phyloP scores from a whole-genome alignment of 192 early-diverging fungal species.

The Gonapodya sp. region DNA sequence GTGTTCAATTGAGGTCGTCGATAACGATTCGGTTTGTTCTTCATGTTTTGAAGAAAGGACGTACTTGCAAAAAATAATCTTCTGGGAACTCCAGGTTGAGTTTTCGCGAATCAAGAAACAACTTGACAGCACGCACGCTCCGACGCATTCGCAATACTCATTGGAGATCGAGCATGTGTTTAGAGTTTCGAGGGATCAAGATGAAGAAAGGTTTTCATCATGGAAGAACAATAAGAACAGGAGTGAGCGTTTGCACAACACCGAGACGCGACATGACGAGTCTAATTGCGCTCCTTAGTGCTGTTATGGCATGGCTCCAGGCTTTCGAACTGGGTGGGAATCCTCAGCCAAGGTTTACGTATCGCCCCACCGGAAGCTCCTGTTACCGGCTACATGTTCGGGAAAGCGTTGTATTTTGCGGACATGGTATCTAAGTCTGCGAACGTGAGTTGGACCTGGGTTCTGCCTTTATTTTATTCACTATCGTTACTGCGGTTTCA shows the following conservation, averaged over 20 bases:
- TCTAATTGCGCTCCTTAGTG: no score
- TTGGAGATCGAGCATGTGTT: neutral
- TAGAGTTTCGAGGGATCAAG: neutral
- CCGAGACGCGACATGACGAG: no score
- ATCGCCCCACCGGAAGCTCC: conserved; percentile 67
- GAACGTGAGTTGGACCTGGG: neutral
- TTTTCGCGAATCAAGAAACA: neutral
- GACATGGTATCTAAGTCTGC: conserved; percentile 37
- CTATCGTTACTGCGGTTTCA: conserved; percentile 29
- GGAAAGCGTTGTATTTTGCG: conserved; percentile 77
- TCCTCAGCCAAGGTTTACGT: conserved; percentile 40
- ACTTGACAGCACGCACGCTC: neutral
- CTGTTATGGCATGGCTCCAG: conserved; percentile 74
- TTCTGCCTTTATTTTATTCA: neutral
- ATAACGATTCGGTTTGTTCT: neutral
- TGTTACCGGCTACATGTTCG: conserved; percentile 57
- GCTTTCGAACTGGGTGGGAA: conserved; percentile 67
- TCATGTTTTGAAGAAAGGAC: neutral
- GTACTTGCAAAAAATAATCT: neutral
- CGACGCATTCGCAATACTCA: neutral
- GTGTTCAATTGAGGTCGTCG: neutral
- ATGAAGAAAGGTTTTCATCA: neutral
- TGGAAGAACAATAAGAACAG: neutral
- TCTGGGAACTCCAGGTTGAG: neutral
- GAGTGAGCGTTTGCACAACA: no score